These are phyloP conservation scores for Corrigiola litoralis DNA, from an alignment of 179 eudicot genomes.

Conservation along the genomic window DNA sequence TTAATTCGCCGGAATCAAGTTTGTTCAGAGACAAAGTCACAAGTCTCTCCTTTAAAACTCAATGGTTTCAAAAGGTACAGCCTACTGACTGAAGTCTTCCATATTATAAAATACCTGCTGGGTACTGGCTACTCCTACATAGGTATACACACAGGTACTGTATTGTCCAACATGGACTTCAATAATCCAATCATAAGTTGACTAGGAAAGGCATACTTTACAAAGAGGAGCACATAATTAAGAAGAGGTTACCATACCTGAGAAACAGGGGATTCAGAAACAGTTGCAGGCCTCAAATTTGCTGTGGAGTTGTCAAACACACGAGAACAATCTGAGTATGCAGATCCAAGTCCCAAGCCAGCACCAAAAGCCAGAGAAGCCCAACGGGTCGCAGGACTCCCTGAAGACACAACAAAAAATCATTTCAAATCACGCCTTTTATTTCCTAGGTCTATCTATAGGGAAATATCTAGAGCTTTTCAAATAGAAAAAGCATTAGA, in stretches of 20 bases:
- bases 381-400: constrained; percentile 55
- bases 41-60: too few species aligned
- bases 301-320: constrained; percentile 38
- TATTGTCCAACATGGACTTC: background rate
- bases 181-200: background rate
- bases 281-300: constrained; percentile 18
- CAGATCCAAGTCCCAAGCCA: constrained; percentile 57
- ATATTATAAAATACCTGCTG: too few species aligned
- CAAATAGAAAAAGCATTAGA: too few species aligned
- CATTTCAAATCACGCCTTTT: background rate
- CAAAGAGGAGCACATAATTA: background rate
- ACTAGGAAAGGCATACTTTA: background rate
- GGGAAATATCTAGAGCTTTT: too few species aligned
- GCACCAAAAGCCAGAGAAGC: constrained; percentile 59
- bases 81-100: too few species aligned
- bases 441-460: too few species aligned
- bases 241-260: constrained; percentile 19
- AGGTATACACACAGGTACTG: background rate
- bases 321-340: constrained; percentile 49
- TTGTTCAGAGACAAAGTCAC: too few species aligned
- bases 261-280: constrained; percentile 21
- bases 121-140: too few species aligned
- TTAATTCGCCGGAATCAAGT: too few species aligned
- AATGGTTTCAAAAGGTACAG: too few species aligned
- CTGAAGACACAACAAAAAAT: constrained; percentile 17